Conservation (phyloP, 345 rosid species). For the Geranium brycei region DNA sequence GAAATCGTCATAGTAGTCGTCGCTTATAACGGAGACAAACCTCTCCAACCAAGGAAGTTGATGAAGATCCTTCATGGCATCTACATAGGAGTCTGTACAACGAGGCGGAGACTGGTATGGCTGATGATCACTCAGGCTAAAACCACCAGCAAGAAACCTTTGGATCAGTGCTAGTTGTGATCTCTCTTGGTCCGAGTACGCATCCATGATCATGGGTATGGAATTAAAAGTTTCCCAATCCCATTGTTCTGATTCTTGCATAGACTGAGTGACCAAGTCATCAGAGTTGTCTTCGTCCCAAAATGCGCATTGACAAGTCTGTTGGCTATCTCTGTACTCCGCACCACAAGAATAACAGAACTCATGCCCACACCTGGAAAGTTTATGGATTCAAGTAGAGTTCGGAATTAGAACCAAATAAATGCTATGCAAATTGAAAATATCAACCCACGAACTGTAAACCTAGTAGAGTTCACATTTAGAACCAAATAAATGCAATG, state of each 20-base stretch:
- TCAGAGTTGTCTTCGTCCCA: constrained; percentile 75
- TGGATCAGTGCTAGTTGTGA: constrained; percentile 86
- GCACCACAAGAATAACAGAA: constrained; percentile 95
- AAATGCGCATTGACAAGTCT: constrained; percentile 74
- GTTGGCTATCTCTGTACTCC: constrained; percentile 61
- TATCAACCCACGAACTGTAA: no score
- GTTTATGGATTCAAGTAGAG: constrained; percentile 3
- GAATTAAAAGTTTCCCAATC: constrained; percentile 89
- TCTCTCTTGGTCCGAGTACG: constrained; percentile 91
- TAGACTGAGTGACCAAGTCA: constrained; percentile 36
- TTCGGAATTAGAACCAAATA: background rate
- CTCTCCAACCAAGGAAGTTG: constrained; percentile 99
- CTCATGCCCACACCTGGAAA: constrained; percentile 78
- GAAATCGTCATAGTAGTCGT: constrained; percentile 75
- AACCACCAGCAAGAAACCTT: constrained; percentile 90
- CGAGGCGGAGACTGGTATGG: constrained; percentile 84
- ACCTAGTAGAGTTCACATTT: no score
- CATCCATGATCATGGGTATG: constrained; percentile 72
- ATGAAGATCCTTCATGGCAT: constrained; percentile 87
- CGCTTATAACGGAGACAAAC: constrained; percentile 92
- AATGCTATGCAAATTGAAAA: no score
- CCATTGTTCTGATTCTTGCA: constrained; percentile 91
- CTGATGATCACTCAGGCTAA: constrained; percentile 75
- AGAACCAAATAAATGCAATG: no score
- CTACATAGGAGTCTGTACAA: constrained; percentile 75